Base-by-base conservation (phyloP, 2,329 filamentous ascomycete genomes). In the Pseudocercospora vitis region DNA sequence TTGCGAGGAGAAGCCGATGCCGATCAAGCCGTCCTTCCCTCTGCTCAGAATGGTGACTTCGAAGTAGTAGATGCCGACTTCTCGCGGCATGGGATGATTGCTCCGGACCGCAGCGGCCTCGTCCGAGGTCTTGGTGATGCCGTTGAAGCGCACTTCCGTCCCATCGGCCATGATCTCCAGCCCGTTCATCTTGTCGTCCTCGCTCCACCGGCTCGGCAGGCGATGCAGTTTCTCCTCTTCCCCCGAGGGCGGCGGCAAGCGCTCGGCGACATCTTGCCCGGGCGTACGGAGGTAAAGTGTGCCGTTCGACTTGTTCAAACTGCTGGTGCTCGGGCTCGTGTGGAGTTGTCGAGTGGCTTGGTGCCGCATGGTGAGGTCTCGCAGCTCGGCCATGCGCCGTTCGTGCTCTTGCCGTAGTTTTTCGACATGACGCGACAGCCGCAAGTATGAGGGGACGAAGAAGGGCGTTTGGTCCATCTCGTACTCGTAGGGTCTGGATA, bases 11-110 rank as follows among this genome's bases (percentile, higher is more conserved):
- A 86, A 85, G 4, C 83, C 83, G 50, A 86, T 76, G 11, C 80
- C 82, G 58, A 80, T 77, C 61, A 75, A 67, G 32, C 76, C 64
- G 63, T 88, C 86, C 67, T 86, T 85, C 48, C 81, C 82, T 65
- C 85, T 83, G 6, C 83, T 81, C 47, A 85, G 70, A 44, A 89
- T 81, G 7, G 81, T 82, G 28, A 85, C 78, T 65, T 99, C 94
- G 67, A 85, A 99, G 70, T 99, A 99, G 71, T 96, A 99, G 55
- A 99, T 86, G 1, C 94, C 94, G 62, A 89, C 94, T 66, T 95
- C 87, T 29, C 84, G 80, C 3, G 94, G 91, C 84, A 97, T 96
- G 45, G 85, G 82, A 69, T 91, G 79, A 70, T 99, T 88, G 23
- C 91, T 83, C 52, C 94, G 84, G 53, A 96, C 84, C 9, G 89